Evolutionary conservation across 345 rosid species (phyloP).

Genomic region (Arabidopsis suecica): DNA sequence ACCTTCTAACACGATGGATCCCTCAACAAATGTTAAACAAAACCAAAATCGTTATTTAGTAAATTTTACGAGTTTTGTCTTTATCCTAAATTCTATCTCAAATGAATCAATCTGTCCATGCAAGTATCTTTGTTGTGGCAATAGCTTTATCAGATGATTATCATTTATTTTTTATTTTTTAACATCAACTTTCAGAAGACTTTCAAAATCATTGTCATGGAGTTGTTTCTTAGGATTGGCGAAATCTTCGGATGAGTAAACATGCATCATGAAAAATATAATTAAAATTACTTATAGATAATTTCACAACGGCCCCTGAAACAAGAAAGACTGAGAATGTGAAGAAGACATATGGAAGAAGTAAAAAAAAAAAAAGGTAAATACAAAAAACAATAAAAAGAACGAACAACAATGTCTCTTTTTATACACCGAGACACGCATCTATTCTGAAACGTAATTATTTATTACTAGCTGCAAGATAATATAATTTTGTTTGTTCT

Average conservation of each 20-base stretch:
- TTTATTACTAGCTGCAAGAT: too few species aligned
- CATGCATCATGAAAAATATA: not conserved
- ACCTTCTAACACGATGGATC: not conserved
- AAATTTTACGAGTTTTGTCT: constrained; percentile 23
- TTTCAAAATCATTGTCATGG: not conserved
- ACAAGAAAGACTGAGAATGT: constrained; percentile 32
- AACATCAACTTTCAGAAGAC: not conserved
- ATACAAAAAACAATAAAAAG: constrained; percentile 50
- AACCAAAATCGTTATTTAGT: constrained; percentile 1
- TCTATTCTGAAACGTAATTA: too few species aligned
- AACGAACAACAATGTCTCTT: constrained; percentile 55
- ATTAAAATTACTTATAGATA: not conserved
- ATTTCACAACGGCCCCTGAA: constrained; percentile 39
- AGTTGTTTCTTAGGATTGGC: not conserved
- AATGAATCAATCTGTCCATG: constrained; percentile 8
- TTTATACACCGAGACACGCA: too few species aligned
- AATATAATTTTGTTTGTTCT: too few species aligned
- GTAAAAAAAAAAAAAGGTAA: constrained; percentile 39
- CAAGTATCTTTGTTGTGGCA: not conserved
- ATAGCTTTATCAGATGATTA: not conserved
- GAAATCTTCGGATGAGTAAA: not conserved
- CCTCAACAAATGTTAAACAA: not conserved
- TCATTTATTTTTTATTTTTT: not conserved
- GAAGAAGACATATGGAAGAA: constrained; percentile 50
- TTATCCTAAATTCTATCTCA: constrained; percentile 1